These are phyloP conservation scores for Ustilaginoidea virens DNA, from an alignment of 2,329 filamentous ascomycete genomes.

Conservation along the genomic window DNA sequence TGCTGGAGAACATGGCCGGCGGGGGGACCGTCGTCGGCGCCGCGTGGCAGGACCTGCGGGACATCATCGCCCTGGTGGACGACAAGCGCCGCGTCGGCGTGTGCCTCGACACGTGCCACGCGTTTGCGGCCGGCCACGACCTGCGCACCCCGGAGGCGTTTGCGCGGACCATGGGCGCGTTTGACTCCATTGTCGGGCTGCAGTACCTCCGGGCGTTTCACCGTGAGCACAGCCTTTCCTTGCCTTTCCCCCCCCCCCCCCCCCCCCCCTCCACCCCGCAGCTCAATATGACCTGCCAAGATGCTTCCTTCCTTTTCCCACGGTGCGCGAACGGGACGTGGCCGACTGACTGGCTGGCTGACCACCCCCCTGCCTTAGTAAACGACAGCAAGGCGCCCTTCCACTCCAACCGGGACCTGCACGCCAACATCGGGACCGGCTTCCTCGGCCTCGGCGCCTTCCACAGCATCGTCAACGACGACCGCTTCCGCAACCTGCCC, in stretches of 20 bases:
- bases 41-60: conserved; percentile 70
- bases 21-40: conserved; percentile 76
- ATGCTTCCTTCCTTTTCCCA: not conserved
- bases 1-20: conserved; percentile 93
- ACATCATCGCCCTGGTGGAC: conserved; percentile 66
- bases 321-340: too few relatives aligned
- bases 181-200: conserved; percentile 63
- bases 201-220: conserved; percentile 76
- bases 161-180: conserved; percentile 54
- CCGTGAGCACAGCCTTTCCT: conserved; percentile 14
- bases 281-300: not conserved
- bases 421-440: conserved; percentile 92
- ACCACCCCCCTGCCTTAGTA: conserved; percentile 23
- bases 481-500: conserved; percentile 59
- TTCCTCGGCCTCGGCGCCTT: conserved; percentile 85
- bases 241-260: not conserved
- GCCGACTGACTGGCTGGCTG: too few relatives aligned
- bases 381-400: conserved; percentile 94
- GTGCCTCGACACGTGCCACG: conserved; percentile 92
- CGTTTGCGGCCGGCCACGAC: conserved; percentile 90
- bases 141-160: conserved; percentile 63
- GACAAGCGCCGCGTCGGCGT: conserved; percentile 79
- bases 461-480: conserved; percentile 77
- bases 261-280: not conserved
- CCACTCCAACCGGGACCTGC: conserved; percentile 67